Base-by-base conservation (phyloP, 2,329 filamentous ascomycete genomes). In the Fusarium anthophilum region DNA sequence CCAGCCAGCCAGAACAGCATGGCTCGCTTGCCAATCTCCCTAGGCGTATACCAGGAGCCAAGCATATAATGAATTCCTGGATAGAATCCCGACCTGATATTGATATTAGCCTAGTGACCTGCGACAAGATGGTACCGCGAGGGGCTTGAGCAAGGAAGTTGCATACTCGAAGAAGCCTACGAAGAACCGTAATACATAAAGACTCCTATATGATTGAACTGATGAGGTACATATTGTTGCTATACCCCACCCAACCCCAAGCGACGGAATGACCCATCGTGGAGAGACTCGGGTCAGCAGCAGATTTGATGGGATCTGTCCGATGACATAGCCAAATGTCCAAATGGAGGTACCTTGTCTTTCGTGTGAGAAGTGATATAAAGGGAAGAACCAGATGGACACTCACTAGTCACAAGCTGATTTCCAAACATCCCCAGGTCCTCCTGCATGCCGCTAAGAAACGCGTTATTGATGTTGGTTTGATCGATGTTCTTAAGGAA, bases 61-160 rank as follows among this genome's bases (percentile, higher is more conserved):
- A 77, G 53, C 61, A 77, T 66, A 32, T 76, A 76, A 30, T 74
- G 72, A 15, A 76, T 75, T 2, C n/a, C 82, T 10, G 83, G 88
- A 82, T 86, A 88, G 2, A 87, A 82, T 0, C 86, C 85, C 0
- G 85, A 83, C 70, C 88, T 88, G 6, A 65, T 84, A 86, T 0
- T 81, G 76, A 24, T 80, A 77, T 26, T 73, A 72, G 24, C 76
- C 38, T 81, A 79, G 76, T 77, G 81, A 1, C 74, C 78, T 2
- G 18, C 30, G 22, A 30, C 28, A 17, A 6, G 3, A 20, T 48
- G 3, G 54, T 50, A 3, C 41, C 17, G 17, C 6, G 4, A 12
- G 12, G 30, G 32, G 2, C n/a, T 20, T 2, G 30, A 26, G 32
- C 3, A 3, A n/a, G 20, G 11, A 11, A 0, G 6, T 55, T 3